Base-by-base conservation (phyloP, 1,139 yeast genomes). In the Lodderomyces oxycetoniae region DNA sequence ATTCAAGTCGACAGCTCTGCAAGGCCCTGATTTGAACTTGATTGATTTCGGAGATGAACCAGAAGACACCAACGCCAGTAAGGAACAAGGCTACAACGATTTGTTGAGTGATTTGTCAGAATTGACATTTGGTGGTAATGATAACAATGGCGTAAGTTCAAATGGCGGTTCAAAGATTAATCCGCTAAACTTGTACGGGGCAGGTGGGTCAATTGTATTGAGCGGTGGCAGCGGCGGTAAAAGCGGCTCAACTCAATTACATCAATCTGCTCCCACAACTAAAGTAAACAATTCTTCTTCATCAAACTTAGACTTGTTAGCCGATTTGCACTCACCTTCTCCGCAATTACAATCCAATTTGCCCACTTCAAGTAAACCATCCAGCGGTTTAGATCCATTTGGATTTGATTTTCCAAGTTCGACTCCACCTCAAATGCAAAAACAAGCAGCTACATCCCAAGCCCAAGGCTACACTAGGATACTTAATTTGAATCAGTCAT, bases 31-130 rank as follows among this genome's bases (percentile, higher is more conserved):
- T 47, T 52, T 64, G 45, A 82, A 74, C 51, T 70, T 88, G 51
- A 85, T 88, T 49, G 96, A 88, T 53, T 84, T 88, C 49, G 91
- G 76, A 49, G 87, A 78, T 46, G 87, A 74, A 40, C 59, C 59
- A 7, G 49, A 45, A 28, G 77, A 67, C 36, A 63, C 57, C 17
- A 48, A 62, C 36, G 64, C 64, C 41, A 54, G 57, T 8, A 53
- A 48, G 31, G 77, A 74, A 45, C 63, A 66, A 43, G 74, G 74
- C 9, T 71, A 72, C 36, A 77, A 76, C 37, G 94, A 85, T 50
- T 67, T 85, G 44, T 65, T 85, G 44, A 79, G 85, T 37, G 93
- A 81, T 44, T 67, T 85, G 47, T 76, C 81, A 30, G 77, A 78
- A 40, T 65, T 79, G 49, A 68, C 84, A 12, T 72, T 78, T 59